These are phyloP conservation scores for Prunus kanzakura DNA, from an alignment of 306 rosid species.

Conservation along the genomic window DNA sequence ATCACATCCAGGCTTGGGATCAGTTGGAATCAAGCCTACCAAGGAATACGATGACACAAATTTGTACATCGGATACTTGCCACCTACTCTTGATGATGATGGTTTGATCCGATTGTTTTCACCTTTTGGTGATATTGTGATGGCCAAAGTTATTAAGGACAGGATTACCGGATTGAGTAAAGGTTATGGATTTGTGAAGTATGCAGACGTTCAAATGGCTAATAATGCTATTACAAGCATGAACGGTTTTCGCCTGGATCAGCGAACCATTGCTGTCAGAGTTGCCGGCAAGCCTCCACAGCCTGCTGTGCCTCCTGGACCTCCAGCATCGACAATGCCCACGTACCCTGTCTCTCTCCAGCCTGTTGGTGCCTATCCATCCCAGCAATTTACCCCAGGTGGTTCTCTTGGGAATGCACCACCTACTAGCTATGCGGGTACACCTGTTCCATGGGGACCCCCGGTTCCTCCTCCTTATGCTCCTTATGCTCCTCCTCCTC, in stretches of 20 bases:
- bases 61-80: constrained; percentile 92
- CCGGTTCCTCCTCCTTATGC: constrained; percentile 79
- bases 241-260: constrained; percentile 94
- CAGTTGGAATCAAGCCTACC: constrained; percentile 50
- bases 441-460: constrained; percentile 97
- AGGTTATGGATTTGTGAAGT: constrained; percentile 96
- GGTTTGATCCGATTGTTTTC: constrained; percentile 79
- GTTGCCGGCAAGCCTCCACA: constrained; percentile 99
- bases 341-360: constrained; percentile 74
- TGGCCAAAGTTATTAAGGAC: constrained; percentile 96
- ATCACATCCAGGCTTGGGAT: constrained; percentile 69
- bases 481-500: constrained; percentile 71
- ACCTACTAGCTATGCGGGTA: constrained; percentile 52
- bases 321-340: constrained; percentile 67
- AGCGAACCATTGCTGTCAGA: constrained; percentile 93
- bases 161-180: constrained; percentile 79
- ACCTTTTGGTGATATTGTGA: constrained; percentile 92
- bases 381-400: constrained; percentile 79
- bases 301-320: constrained; percentile 85
- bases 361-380: constrained; percentile 76
- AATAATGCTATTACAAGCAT: constrained; percentile 79
- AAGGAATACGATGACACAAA: constrained; percentile 94
- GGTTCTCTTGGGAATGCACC: constrained; percentile 75
- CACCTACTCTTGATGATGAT: constrained; percentile 92
- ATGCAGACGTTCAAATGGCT: constrained; percentile 88